Evolutionary conservation across 768 basidiomycete genomes (phyloP).

Genomic region (Termitomyces sp.): DNA sequence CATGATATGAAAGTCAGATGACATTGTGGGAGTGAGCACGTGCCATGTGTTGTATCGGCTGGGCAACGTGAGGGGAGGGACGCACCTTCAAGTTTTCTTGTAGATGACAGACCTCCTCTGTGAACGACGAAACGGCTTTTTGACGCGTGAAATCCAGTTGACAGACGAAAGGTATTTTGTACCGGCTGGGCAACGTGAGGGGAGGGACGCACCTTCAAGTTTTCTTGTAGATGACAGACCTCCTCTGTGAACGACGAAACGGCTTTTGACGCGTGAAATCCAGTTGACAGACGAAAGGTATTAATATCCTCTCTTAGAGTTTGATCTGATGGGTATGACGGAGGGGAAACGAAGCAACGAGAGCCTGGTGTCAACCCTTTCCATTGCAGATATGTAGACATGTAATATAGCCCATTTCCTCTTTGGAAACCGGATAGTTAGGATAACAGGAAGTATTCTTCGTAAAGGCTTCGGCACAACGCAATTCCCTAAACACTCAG

Average conservation of each 20-base stretch:
- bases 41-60: not conserved
- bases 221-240: not conserved
- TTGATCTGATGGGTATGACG: not conserved
- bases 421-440: not conserved
- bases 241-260: not conserved
- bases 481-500: not conserved
- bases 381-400: not conserved
- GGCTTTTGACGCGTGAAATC: not conserved
- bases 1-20: too few relatives aligned
- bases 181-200: too few relatives aligned
- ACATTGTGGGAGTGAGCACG: not conserved
- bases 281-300: not conserved
- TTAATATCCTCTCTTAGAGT: not conserved
- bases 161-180: not conserved
- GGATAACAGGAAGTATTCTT: not conserved
- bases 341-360: not conserved
- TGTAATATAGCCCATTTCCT: not conserved
- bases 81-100: not conserved
- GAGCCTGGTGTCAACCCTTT: not conserved
- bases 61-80: not conserved
- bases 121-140: not conserved
- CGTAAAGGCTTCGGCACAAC: not conserved
- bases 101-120: not conserved
- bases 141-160: not conserved
- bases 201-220: not conserved